Evolutionary conservation across 2,329 filamentous ascomycete species (phyloP).

Genomic region (Purpureocillium lavendulum): DNA sequence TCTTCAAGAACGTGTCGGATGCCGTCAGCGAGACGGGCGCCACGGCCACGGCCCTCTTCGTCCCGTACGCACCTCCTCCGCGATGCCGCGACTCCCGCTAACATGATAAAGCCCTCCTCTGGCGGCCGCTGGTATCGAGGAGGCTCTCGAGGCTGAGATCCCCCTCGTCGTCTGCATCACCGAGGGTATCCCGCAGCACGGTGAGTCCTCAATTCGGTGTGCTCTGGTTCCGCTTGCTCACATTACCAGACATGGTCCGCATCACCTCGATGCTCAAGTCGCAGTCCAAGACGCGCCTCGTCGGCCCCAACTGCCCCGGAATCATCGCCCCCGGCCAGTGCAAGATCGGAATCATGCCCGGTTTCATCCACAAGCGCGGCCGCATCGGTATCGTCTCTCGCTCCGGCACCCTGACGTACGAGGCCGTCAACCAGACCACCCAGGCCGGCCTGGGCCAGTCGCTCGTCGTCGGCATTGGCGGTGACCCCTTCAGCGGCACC

Average conservation of each 20-base stretch:
- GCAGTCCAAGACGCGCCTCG: conserved; percentile 91
- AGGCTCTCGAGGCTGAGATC: conserved; percentile 88
- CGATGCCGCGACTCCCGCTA: conserved; percentile 3
- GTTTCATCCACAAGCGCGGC: conserved; percentile 99
- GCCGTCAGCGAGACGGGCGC: conserved; percentile 87
- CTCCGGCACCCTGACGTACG: conserved; percentile 96
- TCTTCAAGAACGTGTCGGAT: conserved; percentile 84
- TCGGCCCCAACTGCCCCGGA: conserved; percentile 96
- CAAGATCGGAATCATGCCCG: conserved; percentile 99
- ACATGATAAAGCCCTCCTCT: conserved; percentile 61
- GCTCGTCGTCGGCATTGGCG: conserved; percentile 94
- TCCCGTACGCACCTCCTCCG: conserved; percentile 56
- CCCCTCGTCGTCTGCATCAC: conserved; percentile 96
- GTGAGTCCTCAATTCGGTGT: conserved; percentile 45
- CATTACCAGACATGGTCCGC: conserved; percentile 83
- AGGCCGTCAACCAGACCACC: conserved; percentile 99
- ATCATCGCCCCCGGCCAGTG: conserved; percentile 94
- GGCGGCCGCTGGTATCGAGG: conserved; percentile 91
- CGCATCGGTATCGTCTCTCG: conserved; percentile 98
- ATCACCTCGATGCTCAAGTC: conserved; percentile 98
- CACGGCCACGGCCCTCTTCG: conserved; percentile 89
- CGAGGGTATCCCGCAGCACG: conserved; percentile 95
- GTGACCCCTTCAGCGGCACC: conserved; percentile 97
- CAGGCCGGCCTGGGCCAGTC: conserved; percentile 95
- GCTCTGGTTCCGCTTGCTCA: conserved; percentile 5